phyloP scores from a whole-genome alignment of 2,329 filamentous ascomycete species.

The Pleochaeta shiraiana region DNA sequence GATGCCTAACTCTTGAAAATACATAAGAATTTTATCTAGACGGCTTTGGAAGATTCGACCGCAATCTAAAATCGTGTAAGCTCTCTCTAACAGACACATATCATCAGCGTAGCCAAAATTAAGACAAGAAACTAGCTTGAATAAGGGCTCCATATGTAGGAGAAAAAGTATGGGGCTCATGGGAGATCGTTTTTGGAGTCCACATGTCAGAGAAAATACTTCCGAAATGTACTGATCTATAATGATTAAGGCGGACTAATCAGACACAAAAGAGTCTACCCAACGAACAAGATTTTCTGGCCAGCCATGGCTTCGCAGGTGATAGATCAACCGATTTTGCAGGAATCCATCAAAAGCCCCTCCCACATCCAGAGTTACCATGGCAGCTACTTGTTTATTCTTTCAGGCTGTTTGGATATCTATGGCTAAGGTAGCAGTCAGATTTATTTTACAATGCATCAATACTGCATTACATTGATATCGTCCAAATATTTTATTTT shows the following conservation, averaged over 20 bases:
- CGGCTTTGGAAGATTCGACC: background rate
- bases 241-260: background rate
- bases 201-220: background rate
- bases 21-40: background rate
- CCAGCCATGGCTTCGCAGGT: background rate
- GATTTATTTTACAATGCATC: background rate
- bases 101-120: slow-evolving; percentile 1
- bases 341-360: background rate
- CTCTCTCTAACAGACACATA: background rate
- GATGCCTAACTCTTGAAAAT: background rate
- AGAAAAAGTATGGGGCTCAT: background rate
- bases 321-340: background rate
- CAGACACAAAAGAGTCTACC: background rate
- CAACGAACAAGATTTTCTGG: background rate
- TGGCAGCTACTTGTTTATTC: background rate
- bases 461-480: background rate
- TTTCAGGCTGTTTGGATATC: background rate
- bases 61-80: background rate
- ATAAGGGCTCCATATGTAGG: background rate
- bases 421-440: background rate
- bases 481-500: background rate
- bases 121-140: background rate
- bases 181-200: background rate
- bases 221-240: background rate
- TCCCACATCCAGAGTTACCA: background rate